Percentiles rank a stretch among this genome's conserved stretches.
Conservation (phyloP, 129 eudicot genomes). For the Artemisia annua region DNA sequence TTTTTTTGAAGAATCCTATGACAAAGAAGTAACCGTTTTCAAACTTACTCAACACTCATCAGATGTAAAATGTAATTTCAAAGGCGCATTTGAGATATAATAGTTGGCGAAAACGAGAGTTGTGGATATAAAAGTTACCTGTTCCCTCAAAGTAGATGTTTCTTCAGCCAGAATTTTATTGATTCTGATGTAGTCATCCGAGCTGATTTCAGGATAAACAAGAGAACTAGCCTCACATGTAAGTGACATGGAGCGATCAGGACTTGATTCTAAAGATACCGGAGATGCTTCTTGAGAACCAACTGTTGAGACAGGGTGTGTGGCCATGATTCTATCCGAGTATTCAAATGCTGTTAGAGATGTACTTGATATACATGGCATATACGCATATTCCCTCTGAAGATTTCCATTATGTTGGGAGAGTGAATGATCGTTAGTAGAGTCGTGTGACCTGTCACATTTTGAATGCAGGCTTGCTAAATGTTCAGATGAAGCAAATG, state of each 20-base stretch:
- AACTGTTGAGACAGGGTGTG: conserved; percentile 2
- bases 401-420: neutral
- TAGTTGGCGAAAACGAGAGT: no score
- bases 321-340: neutral
- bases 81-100: no score
- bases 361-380: conserved; percentile 29
- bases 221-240: conserved; percentile 31
- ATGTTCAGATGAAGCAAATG: conserved; percentile 43
- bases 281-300: conserved; percentile 57
- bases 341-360: conserved; percentile 36
- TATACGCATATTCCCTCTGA: conserved; percentile 27
- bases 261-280: conserved; percentile 44
- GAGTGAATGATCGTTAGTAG: conserved; percentile 18
- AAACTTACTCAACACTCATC: no score
- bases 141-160: conserved; percentile 46
- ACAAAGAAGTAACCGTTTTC: no score
- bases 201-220: conserved; percentile 31
- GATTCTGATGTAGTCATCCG: conserved; percentile 40
- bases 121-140: conserved; percentile 11
- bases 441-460: conserved; percentile 6
- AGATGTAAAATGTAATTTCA: no score
- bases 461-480: conserved; percentile 10
- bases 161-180: conserved; percentile 43
- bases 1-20: no score
- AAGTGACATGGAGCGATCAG: conserved; percentile 36